Evolutionary conservation across 257 asterid genomes (phyloP), one percentile per base, ranked within the genome.

Genomic region (Schizonepeta tenuifolia): DNA sequence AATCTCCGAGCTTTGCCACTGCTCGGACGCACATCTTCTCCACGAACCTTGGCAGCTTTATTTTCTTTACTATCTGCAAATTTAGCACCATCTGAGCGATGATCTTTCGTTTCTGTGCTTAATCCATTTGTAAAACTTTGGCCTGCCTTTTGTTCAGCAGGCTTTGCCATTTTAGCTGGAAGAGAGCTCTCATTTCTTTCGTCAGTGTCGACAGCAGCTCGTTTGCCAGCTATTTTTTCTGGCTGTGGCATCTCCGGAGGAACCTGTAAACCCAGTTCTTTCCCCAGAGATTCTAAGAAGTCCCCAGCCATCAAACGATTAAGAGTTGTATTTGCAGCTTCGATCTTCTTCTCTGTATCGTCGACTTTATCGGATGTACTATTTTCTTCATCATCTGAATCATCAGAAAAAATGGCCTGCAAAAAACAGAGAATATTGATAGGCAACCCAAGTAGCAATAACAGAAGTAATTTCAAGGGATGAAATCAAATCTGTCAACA

Each of bases 401-500:
- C 98, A 80, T 89, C 97, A 28, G 96, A 94, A 71, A 94, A 94
- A 57, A 94, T 94, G 41, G 97, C 97, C 99, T 94, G 77, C 77
- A 83, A 44, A 18, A 33, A 63, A 49, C 44, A 61, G 50, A 26
- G n/a, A 70, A 21, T 26, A 65, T 44, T 8, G 53, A 62, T 70
- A 17, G 36, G 36, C 21, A 51, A 28, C 46, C 21, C 47, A 33
- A 63, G 69, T 24, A 73, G 17, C 41, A 17, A 43, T n/a, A 20
- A 9, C 51, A 72, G 31, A 61, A 50, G 38, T 17, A 62, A 38
- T 36, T 20, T 60, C 3, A 22, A 43, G n/a, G 58, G 8, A 21
- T 9, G 24, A 36, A 47, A 28, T 20, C 10, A 11, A 69, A 54
- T 68, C 20, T 13, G 21, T 43, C 36, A 24, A 55, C 59, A 31